Base-by-base conservation (phyloP, 208 protist genomes). In the Acanthamoeba culbertsoni region DNA sequence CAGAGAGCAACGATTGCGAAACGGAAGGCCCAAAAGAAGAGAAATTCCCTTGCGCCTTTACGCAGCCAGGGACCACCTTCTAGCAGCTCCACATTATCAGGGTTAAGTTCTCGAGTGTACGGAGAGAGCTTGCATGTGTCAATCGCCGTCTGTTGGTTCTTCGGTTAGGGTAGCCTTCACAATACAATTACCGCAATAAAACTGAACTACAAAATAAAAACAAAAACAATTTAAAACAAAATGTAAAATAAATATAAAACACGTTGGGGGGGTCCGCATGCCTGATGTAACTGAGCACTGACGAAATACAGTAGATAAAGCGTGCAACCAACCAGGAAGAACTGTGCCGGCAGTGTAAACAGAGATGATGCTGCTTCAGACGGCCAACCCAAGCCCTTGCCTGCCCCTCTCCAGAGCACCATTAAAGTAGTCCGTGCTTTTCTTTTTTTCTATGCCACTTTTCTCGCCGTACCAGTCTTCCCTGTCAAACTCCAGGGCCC, bases 11-110 rank as follows among this genome's bases (percentile, higher is more conserved):
- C 48, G 53, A 90, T 12, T 26, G n/a, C 51, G 2, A 90, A n/a
- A 1, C 82, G 82, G 23, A 65, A 51, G 33, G 42, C 48, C 82
- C 82, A 90, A 14, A 90, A 90, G 42, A 90, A 90, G 33, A 90
- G 48, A 40, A 90, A 20, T 35, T 65, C 82, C 37, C 82, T 59
- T 8, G 65, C 28, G 53, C 31, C 26, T 51, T 59, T 65, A 35
- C 48, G 82, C 48, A 90, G n/a, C 82, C 48, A 65, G 5, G 33
- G 48, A n/a, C 82, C 48, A 35, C 48, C 82, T 43, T 68, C 82
- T 16, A 42, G 48, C 42, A 45, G 82, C 40, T 62, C 48, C 42
- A 65, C 82, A 45, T 90, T 90, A 28, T 90, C 82, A 12, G 82
- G 82, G 28, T 90, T 90, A 18, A 68, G 51, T 16, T 90, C 33